A percentile compares a stretch with the other conserved stretches of the same genome.
Evolutionary conservation across 257 asterid species (phyloP).

Genomic region (Capsicum baccatum): DNA sequence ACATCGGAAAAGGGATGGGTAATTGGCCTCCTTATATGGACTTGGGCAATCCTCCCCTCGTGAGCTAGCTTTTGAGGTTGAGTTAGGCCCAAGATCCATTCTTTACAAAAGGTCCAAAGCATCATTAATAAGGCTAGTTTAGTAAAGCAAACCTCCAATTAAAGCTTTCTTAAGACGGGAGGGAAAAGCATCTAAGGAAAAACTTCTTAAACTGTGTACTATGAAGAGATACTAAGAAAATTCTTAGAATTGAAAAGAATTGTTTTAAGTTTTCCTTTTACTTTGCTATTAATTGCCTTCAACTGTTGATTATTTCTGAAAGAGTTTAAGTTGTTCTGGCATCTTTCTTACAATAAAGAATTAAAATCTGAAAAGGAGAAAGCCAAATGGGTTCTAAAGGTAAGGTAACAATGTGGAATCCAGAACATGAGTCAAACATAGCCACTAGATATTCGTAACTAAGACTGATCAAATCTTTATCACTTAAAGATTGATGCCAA

Average conservation of each 20-base stretch:
- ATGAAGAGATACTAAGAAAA: not conserved
- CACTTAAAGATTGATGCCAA: not conserved
- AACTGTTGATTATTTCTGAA: not conserved
- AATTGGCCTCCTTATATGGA: no score
- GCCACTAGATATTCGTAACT: not conserved
- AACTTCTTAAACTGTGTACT: not conserved
- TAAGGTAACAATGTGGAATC: constrained; percentile 6
- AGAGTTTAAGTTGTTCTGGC: not conserved
- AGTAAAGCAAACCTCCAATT: no score
- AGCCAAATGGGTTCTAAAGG: constrained; percentile 7
- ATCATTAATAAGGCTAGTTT: no score
- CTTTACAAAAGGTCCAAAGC: no score
- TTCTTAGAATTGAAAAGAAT: not conserved
- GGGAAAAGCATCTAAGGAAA: not conserved
- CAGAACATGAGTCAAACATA: not conserved
- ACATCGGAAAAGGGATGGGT: no score
- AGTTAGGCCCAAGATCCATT: no score
- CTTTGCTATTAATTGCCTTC: constrained; percentile 23
- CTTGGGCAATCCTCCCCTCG: no score
- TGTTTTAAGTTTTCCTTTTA: not conserved
- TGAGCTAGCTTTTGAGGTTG: no score
- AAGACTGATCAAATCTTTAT: not conserved
- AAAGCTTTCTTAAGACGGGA: no score
- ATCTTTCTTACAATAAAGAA: not conserved
- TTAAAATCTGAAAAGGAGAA: not conserved